phyloP scores from a whole-genome alignment of 2,329 filamentous ascomycete genomes.

The Trichoderma citrinoviride region DNA sequence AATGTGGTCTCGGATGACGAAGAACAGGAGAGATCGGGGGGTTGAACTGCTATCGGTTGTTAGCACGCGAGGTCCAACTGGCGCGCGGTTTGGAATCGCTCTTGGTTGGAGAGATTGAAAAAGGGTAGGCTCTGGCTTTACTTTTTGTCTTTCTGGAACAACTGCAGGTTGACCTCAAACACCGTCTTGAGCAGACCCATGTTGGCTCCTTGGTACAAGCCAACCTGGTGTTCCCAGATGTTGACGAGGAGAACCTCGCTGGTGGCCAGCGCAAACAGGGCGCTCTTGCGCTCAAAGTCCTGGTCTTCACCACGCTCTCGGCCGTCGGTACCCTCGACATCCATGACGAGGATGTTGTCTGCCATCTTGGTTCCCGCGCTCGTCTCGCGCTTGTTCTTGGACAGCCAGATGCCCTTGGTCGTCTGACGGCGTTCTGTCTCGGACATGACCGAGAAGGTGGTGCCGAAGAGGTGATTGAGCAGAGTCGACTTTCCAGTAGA shows the following conservation, averaged over 20 bases:
- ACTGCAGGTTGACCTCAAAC: conserved; percentile 95
- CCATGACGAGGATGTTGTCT: conserved; percentile 98
- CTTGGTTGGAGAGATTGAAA: not conserved
- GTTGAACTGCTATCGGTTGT: conserved; percentile 60
- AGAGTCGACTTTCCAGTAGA: conserved; percentile 98
- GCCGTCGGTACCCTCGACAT: conserved; percentile 96
- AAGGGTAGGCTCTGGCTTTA: conserved; percentile 44
- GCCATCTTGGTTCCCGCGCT: conserved; percentile 67
- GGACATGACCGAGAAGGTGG: conserved; percentile 96
- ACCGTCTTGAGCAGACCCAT: conserved; percentile 99
- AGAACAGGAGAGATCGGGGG: conserved; percentile 90
- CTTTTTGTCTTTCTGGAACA: conserved; percentile 95
- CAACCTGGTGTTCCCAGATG: conserved; percentile 99
- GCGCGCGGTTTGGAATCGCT: not conserved
- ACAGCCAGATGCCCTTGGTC: conserved; percentile 99
- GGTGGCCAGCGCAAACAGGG: conserved; percentile 92
- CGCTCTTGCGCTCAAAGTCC: conserved; percentile 98
- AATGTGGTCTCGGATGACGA: conserved; percentile 96
- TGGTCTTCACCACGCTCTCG: conserved; percentile 96
- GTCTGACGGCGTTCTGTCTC: conserved; percentile 92
- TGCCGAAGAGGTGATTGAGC: conserved; percentile 93
- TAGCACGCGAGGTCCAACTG: conserved; percentile 7
- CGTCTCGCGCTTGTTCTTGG: conserved; percentile 78
- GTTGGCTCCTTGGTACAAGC: conserved; percentile 95
- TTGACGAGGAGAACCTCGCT: conserved; percentile 98